A percentile compares a stretch with the other conserved stretches of the same genome.
phyloP scores from a whole-genome alignment of 108 stramenopile species.

The Pseudonitzschia multistriata region DNA sequence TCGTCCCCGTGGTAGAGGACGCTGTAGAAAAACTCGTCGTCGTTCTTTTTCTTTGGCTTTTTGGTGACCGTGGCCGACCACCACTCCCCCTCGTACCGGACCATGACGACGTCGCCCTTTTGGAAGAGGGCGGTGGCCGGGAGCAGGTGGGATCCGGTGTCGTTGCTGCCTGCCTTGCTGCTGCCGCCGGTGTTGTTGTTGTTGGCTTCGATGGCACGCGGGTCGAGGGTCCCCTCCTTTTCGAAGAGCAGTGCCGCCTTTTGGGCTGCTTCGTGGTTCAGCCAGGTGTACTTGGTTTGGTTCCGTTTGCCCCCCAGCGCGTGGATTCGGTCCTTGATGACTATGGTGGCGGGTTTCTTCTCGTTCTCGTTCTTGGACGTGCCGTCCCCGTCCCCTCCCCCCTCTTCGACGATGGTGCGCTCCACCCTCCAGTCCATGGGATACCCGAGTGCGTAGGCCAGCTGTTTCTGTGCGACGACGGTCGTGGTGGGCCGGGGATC shows the following conservation, averaged over 20 bases:
- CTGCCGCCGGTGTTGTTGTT: background rate
- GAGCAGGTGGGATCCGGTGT: slow-evolving; percentile 51
- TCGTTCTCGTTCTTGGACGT: slow-evolving; percentile 15
- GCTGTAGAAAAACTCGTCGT: slow-evolving; percentile 53
- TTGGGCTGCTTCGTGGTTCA: slow-evolving; percentile 51
- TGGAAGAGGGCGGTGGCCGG: slow-evolving; percentile 55
- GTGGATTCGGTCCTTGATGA: slow-evolving; percentile 55
- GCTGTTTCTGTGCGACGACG: slow-evolving; percentile 28
- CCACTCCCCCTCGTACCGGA: slow-evolving; percentile 74
- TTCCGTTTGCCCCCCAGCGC: slow-evolving; percentile 37
- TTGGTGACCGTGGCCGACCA: slow-evolving; percentile 64
- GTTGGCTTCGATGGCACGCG: slow-evolving; percentile 37
- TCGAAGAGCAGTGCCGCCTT: slow-evolving; percentile 35
- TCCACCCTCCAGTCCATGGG: slow-evolving; percentile 79
- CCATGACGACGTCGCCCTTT: slow-evolving; percentile 74
- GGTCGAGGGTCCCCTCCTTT: slow-evolving; percentile 27
- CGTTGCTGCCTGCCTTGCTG: background rate
- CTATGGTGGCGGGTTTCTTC: no score
- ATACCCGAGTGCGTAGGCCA: slow-evolving; percentile 83
- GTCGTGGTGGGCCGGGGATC: slow-evolving; percentile 47
- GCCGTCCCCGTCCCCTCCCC: slow-evolving; percentile 9
- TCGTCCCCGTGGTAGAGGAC: slow-evolving; percentile 64
- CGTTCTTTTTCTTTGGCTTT: slow-evolving; percentile 57
- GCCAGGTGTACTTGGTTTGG: slow-evolving; percentile 38
- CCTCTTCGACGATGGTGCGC: slow-evolving; percentile 35